Evolutionary conservation across 2,329 filamentous ascomycete genomes (phyloP), one percentile per base, ranked within the genome.

Genomic region (Phaeosphaeria sp.): DNA sequence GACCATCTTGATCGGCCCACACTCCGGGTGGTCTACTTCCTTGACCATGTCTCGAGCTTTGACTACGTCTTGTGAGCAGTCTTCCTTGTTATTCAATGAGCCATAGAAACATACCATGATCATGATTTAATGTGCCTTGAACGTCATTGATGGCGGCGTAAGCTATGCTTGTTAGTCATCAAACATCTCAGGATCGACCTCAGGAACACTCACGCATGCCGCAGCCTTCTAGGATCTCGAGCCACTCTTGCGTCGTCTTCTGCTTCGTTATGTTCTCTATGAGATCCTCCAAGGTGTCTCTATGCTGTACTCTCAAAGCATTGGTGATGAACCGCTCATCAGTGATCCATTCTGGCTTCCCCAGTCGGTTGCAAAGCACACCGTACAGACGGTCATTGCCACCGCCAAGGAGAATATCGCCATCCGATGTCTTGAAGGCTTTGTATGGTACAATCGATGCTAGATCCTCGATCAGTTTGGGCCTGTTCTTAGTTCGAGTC

Each of bases 381-480:
- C 86, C 86, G 53, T 85, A 89, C 0, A 89, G 77, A 3, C 83
- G 79, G 66, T 89, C 87, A 57, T 89, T 89, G 2, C 87, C 87
- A 18, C 87, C 87, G 15, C 87, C 87, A 6, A 89, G 78, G 58
- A 89, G 79, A 49, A 89, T 84, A 65, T 88, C 85, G 17, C 87
- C 87, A 60, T 89, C 86, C 2, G 77, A 77, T 2, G 87, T 89
- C 69, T 84, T 83, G 78, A 89, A 99, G 0, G 92, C 92, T 69
- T 90, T 89, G 77, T 99, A 99, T 0, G 95, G 95, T 0, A 99
- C 95, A 74, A 99, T 98, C 0, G 92, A 96, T n/a, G 94, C 91
- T 93, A 57, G 7, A 15, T n/a, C 15, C 42, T 55, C 71, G 40
- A 74, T 63, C 22, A 22, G 17, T 8, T 20, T 5, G 1, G 1